Base-by-base conservation (phyloP, 805 yeast species). In the Yarrowia deformans region DNA sequence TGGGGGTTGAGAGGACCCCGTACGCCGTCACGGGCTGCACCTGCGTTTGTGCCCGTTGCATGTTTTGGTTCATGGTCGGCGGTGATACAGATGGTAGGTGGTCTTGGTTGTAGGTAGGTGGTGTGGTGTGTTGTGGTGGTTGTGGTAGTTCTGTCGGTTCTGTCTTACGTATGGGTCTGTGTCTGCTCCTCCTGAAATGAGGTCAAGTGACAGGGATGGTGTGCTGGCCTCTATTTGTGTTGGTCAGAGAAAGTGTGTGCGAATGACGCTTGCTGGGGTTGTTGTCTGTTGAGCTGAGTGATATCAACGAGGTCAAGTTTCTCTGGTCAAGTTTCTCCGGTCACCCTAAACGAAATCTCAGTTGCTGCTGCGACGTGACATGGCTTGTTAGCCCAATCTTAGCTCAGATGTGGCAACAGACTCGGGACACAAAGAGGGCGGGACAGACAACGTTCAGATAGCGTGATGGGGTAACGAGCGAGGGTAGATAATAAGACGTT, bases 361-460 rank as follows among this genome's bases (percentile, higher is more conserved):
- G 60, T 54, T 54, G 63, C 52, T 54, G 63, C 52, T 60, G 66
- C 52, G 66, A 60, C 66, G 66, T 60, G 66, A 60, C 52, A 60
- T 43, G 66, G 42, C 50, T 32, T 32, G 61, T 42, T 56, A 56
- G 63, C 29, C 52, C 66, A 60, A 60, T 43, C 52, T 60, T 43
- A 60, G 66, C 52, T 60, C 34, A 23, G 66, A 43, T 60, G 66
- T 60, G 66, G 66, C 66, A 45, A 60, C 52, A 43, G 52, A 43
- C 52, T 45, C 40, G n/a, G 35, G 48, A 45, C 42, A 60, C 64
- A 60, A 45, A 60, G 66, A 60, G 42, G 29, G 42, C 66, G 40
- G 52, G 52, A 18, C 16, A 54, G 52, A 34, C 66, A 60, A 60
- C 66, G 66, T 60, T 56, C 23, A 40, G 39, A 56, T 56, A 56